phyloP scores from a whole-genome alignment of 441 rosid genomes.

The Aquilaria agallochum region DNA sequence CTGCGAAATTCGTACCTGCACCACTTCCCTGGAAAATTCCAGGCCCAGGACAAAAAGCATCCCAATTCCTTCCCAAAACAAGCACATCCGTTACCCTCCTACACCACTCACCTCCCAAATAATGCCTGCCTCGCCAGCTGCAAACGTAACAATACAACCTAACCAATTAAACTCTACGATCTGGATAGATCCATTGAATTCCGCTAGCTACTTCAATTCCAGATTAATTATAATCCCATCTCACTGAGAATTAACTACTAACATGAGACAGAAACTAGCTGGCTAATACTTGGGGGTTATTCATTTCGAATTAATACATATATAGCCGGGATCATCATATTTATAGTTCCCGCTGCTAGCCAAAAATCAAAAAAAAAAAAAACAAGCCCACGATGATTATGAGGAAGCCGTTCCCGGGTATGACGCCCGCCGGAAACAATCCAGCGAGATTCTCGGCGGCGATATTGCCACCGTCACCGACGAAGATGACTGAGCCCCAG shows the following conservation, averaged over 20 bases:
- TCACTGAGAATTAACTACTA: too few relatives aligned
- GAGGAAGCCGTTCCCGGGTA: slow-evolving; percentile 49
- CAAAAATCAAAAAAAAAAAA: slow-evolving; percentile 46
- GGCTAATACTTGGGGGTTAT: too few relatives aligned
- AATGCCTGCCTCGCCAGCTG: slow-evolving; percentile 9
- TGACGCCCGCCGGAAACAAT: slow-evolving; percentile 64
- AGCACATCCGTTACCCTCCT: neutral
- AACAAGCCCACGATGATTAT: slow-evolving; percentile 65
- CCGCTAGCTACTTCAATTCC: too few relatives aligned
- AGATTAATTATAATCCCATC: too few relatives aligned
- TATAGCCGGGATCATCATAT: neutral
- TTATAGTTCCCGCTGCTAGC: slow-evolving; percentile 21
- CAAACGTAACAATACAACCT: slow-evolving; percentile 9
- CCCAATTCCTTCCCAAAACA: slow-evolving; percentile 22
- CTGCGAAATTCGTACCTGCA: slow-evolving; percentile 13
- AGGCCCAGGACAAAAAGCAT: slow-evolving; percentile 18
- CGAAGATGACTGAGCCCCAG: slow-evolving; percentile 50
- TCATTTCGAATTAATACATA: too few relatives aligned
- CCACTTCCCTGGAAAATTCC: slow-evolving; percentile 18
- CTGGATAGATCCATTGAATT: too few relatives aligned
- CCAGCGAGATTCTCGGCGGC: slow-evolving; percentile 73
- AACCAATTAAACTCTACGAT: neutral
- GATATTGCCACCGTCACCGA: slow-evolving; percentile 59
- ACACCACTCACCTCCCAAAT: slow-evolving; percentile 15
- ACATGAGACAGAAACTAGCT: too few relatives aligned